Conservation (phyloP, 2,329 filamentous ascomycete species). For the Ascocoryne sarcoides region DNA sequence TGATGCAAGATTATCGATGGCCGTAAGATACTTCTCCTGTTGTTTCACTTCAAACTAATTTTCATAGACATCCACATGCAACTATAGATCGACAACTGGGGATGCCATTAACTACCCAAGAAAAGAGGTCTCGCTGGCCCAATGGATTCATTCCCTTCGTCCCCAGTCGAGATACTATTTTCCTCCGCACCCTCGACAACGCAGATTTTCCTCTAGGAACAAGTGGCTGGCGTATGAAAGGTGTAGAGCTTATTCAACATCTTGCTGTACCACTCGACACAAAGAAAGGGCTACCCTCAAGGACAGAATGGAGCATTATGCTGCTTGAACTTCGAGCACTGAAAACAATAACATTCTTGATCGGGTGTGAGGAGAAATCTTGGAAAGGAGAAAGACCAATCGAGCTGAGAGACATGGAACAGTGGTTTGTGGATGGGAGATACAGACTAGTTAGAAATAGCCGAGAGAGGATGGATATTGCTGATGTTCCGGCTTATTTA, state of each 20-base stretch:
- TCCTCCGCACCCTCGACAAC: slow-evolving; percentile 6
- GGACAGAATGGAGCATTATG: neutral
- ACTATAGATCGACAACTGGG: neutral
- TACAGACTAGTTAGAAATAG: neutral
- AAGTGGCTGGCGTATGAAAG: neutral
- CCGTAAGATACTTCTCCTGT: neutral
- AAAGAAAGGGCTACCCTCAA: neutral
- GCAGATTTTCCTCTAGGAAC: neutral
- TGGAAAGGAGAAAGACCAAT: slow-evolving; percentile 1
- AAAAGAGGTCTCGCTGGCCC: neutral
- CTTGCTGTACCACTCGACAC: slow-evolving; percentile 3
- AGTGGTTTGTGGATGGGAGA: slow-evolving; percentile 11
- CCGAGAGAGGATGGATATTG: neutral
- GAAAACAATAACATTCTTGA: slow-evolving; percentile 9
- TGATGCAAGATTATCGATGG: neutral
- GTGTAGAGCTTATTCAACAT: slow-evolving; percentile 1
- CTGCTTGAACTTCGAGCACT: neutral
- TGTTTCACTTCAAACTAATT: neutral
- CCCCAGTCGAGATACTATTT: slow-evolving; percentile 7
- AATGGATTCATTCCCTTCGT: neutral
- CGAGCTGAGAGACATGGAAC: slow-evolving; percentile 7
- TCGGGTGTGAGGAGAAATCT: slow-evolving; percentile 6
- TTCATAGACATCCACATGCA: too few species aligned
- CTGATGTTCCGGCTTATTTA: neutral
- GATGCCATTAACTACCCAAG: neutral